A percentile compares a stretch with the other conserved stretches of the same genome.
phyloP scores from a whole-genome alignment of 1,284 basidiomycete species.

The Ganoderma lucidum region DNA sequence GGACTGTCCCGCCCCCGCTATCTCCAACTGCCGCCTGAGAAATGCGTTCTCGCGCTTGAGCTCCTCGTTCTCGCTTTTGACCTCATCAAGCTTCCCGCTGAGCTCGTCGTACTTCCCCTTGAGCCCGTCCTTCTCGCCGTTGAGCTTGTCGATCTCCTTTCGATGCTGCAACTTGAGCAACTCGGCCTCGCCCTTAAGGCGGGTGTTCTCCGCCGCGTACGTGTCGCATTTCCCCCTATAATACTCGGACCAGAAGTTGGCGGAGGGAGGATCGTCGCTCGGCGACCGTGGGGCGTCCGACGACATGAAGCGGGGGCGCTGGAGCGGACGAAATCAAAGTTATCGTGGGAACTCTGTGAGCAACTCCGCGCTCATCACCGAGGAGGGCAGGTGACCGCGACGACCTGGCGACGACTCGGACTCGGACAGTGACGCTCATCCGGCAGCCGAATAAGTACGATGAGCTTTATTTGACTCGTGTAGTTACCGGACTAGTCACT shows the following conservation, averaged over 20 bases:
- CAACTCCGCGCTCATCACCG: not conserved
- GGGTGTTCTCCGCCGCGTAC: not conserved
- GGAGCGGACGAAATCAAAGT: not conserved
- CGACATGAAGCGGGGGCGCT: not conserved
- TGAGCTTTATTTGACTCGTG: too few relatives aligned
- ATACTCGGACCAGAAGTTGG: not conserved
- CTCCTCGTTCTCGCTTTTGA: not conserved
- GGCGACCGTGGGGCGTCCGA: not conserved
- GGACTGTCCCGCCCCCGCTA: not conserved
- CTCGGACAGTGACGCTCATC: too few relatives aligned
- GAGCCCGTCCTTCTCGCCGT: not conserved
- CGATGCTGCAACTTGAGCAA: not conserved
- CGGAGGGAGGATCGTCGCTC: not conserved
- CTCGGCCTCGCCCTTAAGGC: not conserved
- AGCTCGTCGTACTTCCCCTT: not conserved
- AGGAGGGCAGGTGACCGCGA: not conserved
- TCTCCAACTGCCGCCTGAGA: not conserved
- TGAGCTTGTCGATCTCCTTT: not conserved
- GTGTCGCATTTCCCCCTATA: not conserved
- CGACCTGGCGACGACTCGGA: too few relatives aligned
- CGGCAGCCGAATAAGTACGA: too few relatives aligned
- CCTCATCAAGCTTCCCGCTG: not conserved
- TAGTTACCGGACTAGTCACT: too few relatives aligned
- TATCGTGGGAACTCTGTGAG: not conserved
- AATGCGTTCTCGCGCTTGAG: not conserved